Evolutionary conservation across 345 rosid genomes (phyloP).

Genomic region (Gossypium stocksii): DNA sequence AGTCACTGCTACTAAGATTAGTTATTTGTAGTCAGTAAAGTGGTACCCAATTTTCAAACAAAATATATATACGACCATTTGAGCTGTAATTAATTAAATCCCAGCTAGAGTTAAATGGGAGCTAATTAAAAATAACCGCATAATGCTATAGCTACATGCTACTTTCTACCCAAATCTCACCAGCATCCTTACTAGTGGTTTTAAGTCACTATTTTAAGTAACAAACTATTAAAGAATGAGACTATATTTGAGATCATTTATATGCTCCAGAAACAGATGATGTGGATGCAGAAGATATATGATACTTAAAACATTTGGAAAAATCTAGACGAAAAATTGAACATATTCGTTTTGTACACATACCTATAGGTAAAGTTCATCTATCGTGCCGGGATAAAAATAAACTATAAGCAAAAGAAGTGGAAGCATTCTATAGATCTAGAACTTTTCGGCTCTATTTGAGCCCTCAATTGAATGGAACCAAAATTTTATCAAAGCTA

Average conservation of each 20-base stretch:
- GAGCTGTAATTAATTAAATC: neutral
- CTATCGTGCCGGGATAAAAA: neutral
- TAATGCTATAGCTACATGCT: neutral
- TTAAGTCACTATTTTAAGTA: neutral
- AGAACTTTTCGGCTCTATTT: neutral
- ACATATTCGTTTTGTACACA: no score
- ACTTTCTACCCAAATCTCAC: neutral
- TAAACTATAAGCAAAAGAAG: neutral
- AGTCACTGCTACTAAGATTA: no score
- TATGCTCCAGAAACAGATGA: neutral
- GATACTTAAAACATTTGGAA: no score
- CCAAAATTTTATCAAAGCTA: constrained; percentile 12
- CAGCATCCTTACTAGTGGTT: neutral
- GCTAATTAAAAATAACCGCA: neutral
- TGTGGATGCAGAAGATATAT: no score
- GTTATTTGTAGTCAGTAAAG: no score
- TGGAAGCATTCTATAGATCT: neutral
- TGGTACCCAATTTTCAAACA: no score
- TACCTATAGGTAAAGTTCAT: no score
- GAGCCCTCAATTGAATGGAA: constrained; percentile 2
- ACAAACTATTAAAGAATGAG: neutral
- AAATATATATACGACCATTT: neutral
- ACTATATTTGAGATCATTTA: neutral
- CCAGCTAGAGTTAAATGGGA: neutral
- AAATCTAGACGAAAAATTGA: no score